Base-by-base conservation (phyloP, 371 early-diverging fungal species). In the Mortierella sp. region DNA sequence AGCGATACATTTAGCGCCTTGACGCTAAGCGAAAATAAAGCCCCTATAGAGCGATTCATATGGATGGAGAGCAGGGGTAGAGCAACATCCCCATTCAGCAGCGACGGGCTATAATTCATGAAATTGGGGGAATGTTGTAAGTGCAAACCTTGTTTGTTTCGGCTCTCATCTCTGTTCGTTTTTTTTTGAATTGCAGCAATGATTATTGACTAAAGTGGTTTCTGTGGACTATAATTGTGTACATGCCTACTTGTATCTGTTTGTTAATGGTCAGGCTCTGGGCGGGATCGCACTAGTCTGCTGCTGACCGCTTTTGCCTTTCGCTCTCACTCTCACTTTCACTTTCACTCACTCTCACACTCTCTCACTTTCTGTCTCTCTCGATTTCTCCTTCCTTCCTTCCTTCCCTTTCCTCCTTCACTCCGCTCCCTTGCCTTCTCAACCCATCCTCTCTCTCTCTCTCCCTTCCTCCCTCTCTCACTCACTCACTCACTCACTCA, bases 401-500 rank as follows among this genome's bases (percentile, higher is more conserved):
- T 39, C 57, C 22, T 51, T n/a, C 3, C 51, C 39, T 5, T 59
- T 12, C 22, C 12, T 59, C 18, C 22, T 24, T 59, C 59, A 54
- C 32, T 68, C 59, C 18, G 39, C 59, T 30, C 37, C 45, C 24
- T 45, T 40, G 22, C 61, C 54, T 28, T 55, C 45, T 61, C 24
- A 12, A 40, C 26, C 43, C n/a, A 39, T 52, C 68, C 59, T 54
- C 59, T 47, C 52, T 22, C 39, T 40, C 45, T 18, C 60, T 60
- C 40, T 35, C 11, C 62, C 26, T 16, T 24, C 43, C 28, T 49
- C 45, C 12, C 63, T 61, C 39, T 61, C 61, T 58, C 43, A 1
- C 37, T 32, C 49, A 43, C 14, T 57, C 61, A 28, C 49, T 43
- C 35, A 16, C 51, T 40, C 11, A 28, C 39, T 18, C 62, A 22